Percentiles rank a stretch among this genome's conserved stretches.
Conservation (phyloP, 768 basidiomycete genomes). For the Boletus fagicola region DNA sequence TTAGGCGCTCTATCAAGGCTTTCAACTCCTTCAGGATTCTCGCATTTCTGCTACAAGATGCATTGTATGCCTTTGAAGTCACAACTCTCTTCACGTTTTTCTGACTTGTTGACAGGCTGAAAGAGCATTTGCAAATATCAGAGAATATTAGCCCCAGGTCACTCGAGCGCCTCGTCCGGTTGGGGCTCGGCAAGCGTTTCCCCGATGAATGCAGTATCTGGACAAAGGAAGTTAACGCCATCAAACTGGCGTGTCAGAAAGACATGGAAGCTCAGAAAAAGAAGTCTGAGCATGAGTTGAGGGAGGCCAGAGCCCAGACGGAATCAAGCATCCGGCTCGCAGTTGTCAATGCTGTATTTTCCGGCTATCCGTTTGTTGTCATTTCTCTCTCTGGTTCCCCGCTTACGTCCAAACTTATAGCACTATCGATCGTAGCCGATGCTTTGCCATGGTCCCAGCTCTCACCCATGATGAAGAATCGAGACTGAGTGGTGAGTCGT, state of each 20-base stretch:
- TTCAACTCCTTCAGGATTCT: slow-evolving; percentile 4
- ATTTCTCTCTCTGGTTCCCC: not conserved
- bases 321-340: slow-evolving; percentile 24
- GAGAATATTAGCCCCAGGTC: slow-evolving; percentile 23
- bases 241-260: not conserved
- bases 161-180: slow-evolving; percentile 28
- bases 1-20: slow-evolving; percentile 10
- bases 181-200: slow-evolving; percentile 34
- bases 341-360: slow-evolving; percentile 29
- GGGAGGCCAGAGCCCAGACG: slow-evolving; percentile 9
- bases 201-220: slow-evolving; percentile 25
- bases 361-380: slow-evolving; percentile 21
- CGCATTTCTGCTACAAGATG: slow-evolving; percentile 21
- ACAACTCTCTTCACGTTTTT: not conserved
- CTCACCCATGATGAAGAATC: slow-evolving; percentile 17
- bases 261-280: slow-evolving; percentile 7
- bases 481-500: slow-evolving; percentile 11
- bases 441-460: slow-evolving; percentile 10
- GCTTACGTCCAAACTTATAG: slow-evolving; percentile 6
- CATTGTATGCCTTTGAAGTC: slow-evolving; percentile 19
- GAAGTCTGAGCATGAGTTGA: slow-evolving; percentile 13
- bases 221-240: slow-evolving; percentile 15
- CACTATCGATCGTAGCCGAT: slow-evolving; percentile 19
- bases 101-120: slow-evolving; percentile 18
- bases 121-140: slow-evolving; percentile 28